Base-by-base conservation (phyloP, 352 stramenopile genomes). In the Pythium phragmitis region DNA sequence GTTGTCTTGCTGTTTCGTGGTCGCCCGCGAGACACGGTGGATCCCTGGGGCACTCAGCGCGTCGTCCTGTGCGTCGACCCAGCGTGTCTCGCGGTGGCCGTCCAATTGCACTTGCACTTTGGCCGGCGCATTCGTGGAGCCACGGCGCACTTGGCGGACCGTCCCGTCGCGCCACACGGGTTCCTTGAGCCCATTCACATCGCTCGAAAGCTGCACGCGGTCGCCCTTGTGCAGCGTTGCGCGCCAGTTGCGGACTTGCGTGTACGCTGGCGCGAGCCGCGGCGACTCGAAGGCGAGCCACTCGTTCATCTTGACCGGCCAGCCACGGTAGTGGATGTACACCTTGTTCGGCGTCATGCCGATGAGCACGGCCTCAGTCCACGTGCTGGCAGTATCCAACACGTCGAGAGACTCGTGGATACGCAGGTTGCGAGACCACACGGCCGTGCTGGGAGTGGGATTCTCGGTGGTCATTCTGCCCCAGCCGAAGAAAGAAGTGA, bases 281-380 rank as follows among this genome's bases (percentile, higher is more conserved):
- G 80, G 60, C n/a, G 96, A 98, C 60, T 90, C 79, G 42, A 82
- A 87, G 2, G 73, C 55, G n/a, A 99, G 75, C 94, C 95, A 99
- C 71, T 99, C 95, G 73, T 99, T 94, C 94, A 95, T 99, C 59
- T 96, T 91, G 11, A 82, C 54, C 0, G 93, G 91, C 96, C 96
- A 99, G n/a, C 96, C 95, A 59, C 98, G 97, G 70, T 98, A 99
- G 69, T 98, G 96, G 30, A 99, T 85, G 33, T 96, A 76, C 21
- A 98, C 74, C 51, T 76, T n/a, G n/a, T 45, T 13, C 17, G 28
- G 16, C 8, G 61, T 37, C 1, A 64, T 30, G 1, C 68, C 60
- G 13, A 92, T 69, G 14, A 92, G 70, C 1, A 75, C 67, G 21
- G 83, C 86, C 46, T 94, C 87, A 52, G 36, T 82, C 87, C 87